A percentile compares a stretch with the other conserved stretches of the same genome.
These are phyloP conservation scores for Endogone sp. DNA, from an alignment of 192 early-diverging fungal genomes.

Conservation along the genomic window DNA sequence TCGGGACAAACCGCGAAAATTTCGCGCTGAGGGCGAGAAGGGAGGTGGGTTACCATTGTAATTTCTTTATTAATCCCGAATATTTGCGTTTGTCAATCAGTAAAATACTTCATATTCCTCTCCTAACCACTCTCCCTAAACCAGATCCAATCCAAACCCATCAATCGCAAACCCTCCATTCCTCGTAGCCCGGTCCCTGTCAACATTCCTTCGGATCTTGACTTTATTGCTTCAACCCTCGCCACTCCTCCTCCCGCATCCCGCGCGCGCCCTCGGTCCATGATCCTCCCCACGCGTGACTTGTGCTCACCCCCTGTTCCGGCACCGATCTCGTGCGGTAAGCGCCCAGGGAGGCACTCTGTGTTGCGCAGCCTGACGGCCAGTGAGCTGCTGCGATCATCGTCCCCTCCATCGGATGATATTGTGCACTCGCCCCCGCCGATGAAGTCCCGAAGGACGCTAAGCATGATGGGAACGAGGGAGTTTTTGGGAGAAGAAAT, in stretches of 20 bases:
- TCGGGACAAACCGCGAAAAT: background rate
- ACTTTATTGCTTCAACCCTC: background rate
- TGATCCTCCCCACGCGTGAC: no score
- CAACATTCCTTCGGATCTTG: background rate
- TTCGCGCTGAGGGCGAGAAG: background rate
- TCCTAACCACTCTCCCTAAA: background rate
- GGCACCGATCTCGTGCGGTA: background rate
- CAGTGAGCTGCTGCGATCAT: background rate
- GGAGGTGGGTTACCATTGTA: background rate
- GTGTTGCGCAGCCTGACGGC: background rate
- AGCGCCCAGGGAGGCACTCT: background rate
- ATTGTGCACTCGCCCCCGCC: background rate
- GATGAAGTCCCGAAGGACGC: background rate
- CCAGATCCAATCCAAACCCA: background rate
- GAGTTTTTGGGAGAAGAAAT: slow-evolving; percentile 1
- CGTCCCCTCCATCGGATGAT: background rate
- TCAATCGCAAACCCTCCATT: background rate
- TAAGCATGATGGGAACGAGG: background rate
- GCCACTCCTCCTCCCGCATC: background rate
- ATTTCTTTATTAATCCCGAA: background rate
- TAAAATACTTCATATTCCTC: no score
- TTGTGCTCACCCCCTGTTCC: no score
- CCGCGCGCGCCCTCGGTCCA: background rate
- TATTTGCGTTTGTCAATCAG: no score
- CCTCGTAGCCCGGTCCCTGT: background rate